Base-by-base conservation (phyloP, 768 basidiomycete species). In the Kwoniella bestiolae region DNA sequence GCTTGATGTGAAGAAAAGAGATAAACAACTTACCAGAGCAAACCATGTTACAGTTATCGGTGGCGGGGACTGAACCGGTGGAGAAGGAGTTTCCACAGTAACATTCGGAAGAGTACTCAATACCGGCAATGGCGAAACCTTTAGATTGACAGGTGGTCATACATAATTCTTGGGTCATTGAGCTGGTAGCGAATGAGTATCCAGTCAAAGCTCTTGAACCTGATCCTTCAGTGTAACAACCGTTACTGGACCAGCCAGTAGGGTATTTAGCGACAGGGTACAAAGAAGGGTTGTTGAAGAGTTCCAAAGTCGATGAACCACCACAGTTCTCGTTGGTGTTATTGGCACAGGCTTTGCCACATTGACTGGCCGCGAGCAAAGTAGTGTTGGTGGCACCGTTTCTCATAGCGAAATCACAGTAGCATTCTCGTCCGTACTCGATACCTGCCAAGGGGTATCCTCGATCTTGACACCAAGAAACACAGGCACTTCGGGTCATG, bases 11-110 rank as follows among this genome's bases (percentile, higher is more conserved):
- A n/a, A n/a, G n/a, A n/a, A n/a, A n/a, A n/a, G n/a, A n/a, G n/a
- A n/a, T n/a, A n/a, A n/a, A 83, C 12, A 86, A 46, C 63, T 87
- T 87, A 25, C 91, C 92, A 18, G 84, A 84, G 66, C 92, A 94
- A 0, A 83, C 84, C 89, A 89, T 90, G 76, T 85, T 86, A 75
- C 92, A 94, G 35, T 84, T 84, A 3, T 82, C 78, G 1, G 85
- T 84, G 1, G 75, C 47, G 11, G 84, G 85, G 16, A 72, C 52
- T 1, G 84, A 85, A 1, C 89, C 90, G 9, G 88, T 89, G 31
- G 86, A 83, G 51, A 92, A 82, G 11, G 83, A 80, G 73, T 91
- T 84, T 2, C 90, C 90, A 69, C 92, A 94, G 81, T 73, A 80
- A 64, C 79, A 79, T 60, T 77, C 69, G 16, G 68, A 45, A n/a